Evolutionary conservation across 441 rosid species (phyloP).

Genomic region (Viola pubescens): DNA sequence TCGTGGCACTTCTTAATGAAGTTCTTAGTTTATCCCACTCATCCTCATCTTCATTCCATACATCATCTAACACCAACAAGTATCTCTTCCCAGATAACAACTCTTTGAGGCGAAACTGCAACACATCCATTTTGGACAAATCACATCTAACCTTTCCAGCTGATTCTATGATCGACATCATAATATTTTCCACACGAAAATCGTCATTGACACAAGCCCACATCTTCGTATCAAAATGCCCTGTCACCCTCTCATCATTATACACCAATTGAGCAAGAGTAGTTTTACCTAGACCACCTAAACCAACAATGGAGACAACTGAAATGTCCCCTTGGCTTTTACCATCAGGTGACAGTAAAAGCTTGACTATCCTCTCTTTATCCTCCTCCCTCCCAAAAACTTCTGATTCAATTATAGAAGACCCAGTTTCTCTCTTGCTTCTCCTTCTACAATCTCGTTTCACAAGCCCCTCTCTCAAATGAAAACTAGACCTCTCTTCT

Average conservation of each 20-base stretch:
- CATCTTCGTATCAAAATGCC: constrained; percentile 14
- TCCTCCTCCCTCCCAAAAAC: no score
- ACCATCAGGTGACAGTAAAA: no score
- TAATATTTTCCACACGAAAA: constrained; percentile 19
- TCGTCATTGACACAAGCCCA: constrained; percentile 30
- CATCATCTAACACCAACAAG: constrained; percentile 33
- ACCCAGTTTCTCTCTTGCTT: no score
- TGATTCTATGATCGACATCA: constrained; percentile 11
- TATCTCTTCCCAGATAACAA: constrained; percentile 13
- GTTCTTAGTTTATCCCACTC: constrained; percentile 15
- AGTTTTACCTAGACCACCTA: constrained; percentile 35
- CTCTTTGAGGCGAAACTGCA: constrained; percentile 15
- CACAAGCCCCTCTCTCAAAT: no score
- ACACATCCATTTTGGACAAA: constrained; percentile 13
- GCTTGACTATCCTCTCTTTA: no score
- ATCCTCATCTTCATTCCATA: constrained; percentile 26
- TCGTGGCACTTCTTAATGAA: constrained; percentile 15
- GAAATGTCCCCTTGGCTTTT: constrained; percentile 3
- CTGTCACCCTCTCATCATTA: constrained; percentile 18
- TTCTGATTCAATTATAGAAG: no score
- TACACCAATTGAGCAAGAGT: constrained; percentile 30
- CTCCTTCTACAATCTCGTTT: no score
- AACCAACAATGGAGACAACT: constrained; percentile 25
- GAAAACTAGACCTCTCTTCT: no score
- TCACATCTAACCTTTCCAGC: neutral